These are phyloP conservation scores for Hymenoscyphus fraxineus DNA, from an alignment of 2,329 filamentous ascomycete species.

Conservation along the genomic window DNA sequence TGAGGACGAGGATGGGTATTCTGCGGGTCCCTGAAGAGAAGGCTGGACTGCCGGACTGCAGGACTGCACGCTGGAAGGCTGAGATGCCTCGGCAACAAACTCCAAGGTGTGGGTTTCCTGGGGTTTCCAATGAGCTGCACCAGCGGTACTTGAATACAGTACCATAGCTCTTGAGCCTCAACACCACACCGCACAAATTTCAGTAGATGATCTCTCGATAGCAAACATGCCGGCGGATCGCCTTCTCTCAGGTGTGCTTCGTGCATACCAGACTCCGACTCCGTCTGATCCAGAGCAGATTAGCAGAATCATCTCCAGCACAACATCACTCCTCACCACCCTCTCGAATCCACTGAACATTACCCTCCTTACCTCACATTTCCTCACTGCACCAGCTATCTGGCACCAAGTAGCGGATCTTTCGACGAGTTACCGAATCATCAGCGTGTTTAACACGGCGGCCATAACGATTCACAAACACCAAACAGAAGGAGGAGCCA, in stretches of 20 bases:
- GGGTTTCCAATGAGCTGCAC: too few species aligned
- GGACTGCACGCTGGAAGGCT: not conserved
- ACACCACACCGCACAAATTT: constrained; percentile 8
- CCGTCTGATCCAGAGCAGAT: constrained; percentile 26
- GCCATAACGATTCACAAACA: constrained; percentile 36
- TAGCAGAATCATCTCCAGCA: constrained; percentile 43
- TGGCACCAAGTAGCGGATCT: constrained; percentile 51
- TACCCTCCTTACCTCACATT: constrained; percentile 53
- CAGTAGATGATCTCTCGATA: constrained; percentile 12
- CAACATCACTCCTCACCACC: constrained; percentile 52
- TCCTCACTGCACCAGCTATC: constrained; percentile 56
- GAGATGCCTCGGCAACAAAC: constrained; percentile 15
- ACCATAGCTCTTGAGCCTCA: not conserved
- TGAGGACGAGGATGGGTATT: not conserved
- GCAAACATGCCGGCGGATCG: constrained; percentile 33
- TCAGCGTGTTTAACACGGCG: constrained; percentile 55
- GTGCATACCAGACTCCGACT: constrained; percentile 30
- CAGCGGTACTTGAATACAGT: too few species aligned
- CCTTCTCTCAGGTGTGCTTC: constrained; percentile 34
- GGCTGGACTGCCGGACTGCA: constrained; percentile 2
- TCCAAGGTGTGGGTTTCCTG: not conserved
- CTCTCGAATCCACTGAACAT: constrained; percentile 58
- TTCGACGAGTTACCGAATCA: constrained; percentile 47
- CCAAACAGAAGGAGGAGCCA: constrained; percentile 27
- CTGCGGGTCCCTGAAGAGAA: constrained; percentile 6